Conservation (phyloP, 2,329 filamentous ascomycete genomes). For the Trichoderma gracile region DNA sequence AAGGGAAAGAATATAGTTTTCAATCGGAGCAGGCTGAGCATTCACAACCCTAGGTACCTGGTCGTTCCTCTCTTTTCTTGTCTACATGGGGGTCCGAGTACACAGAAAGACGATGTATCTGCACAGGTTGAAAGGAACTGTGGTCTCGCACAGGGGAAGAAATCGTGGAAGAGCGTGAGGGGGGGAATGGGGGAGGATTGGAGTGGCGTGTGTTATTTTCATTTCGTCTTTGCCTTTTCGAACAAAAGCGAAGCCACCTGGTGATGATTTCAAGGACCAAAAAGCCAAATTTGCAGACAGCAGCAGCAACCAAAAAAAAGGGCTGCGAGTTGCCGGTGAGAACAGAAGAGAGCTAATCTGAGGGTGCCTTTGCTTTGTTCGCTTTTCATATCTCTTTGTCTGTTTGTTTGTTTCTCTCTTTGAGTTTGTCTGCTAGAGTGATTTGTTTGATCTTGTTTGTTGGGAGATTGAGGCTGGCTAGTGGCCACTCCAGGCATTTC, state of each 20-base stretch:
- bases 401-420: no score
- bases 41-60: background rate
- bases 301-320: slow-evolving; percentile 36
- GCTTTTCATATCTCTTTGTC: no score
- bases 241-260: slow-evolving; percentile 37
- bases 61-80: background rate
- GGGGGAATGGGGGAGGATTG: slow-evolving; percentile 24
- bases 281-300: slow-evolving; percentile 61
- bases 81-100: background rate
- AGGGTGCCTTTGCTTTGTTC: slow-evolving; percentile 41
- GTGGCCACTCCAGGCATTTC: background rate
- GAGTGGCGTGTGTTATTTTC: background rate
- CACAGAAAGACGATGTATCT: no score
- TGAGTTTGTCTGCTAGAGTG: background rate
- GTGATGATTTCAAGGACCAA: slow-evolving; percentile 56
- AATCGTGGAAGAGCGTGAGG: no score
- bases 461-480: background rate
- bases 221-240: background rate
- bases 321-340: slow-evolving; percentile 51
- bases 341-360: slow-evolving; percentile 60
- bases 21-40: slow-evolving; percentile 52
- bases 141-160: no score
- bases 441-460: background rate
- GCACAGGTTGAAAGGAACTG: no score
- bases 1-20: slow-evolving; percentile 47